Percentiles rank a stretch among this genome's conserved stretches.
Conservation (phyloP, 2,329 filamentous ascomycete species). For the Hymenoscyphus occultus region DNA sequence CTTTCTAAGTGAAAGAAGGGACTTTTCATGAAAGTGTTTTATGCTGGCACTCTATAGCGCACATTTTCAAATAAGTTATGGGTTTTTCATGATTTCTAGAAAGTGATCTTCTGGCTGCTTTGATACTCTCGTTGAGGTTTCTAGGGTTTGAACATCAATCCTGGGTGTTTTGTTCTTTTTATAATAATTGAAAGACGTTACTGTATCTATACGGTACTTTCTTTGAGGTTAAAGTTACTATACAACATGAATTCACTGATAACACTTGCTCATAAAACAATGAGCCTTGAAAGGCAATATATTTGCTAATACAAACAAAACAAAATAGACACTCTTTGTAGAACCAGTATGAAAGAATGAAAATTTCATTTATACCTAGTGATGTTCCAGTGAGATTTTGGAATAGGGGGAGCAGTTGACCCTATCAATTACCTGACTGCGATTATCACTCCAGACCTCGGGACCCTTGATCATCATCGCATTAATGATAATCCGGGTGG, state of each 20-base stretch:
- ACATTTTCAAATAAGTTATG: neutral
- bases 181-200: no score
- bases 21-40: neutral
- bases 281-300: no score
- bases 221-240: no score
- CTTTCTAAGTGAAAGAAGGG: neutral
- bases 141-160: no score
- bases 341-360: neutral
- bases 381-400: neutral
- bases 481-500: neutral
- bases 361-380: no score
- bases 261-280: no score
- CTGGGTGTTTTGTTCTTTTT: no score
- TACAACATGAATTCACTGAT: no score
- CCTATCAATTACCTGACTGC: neutral
- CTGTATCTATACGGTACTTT: no score
- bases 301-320: neutral
- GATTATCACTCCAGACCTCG: neutral
- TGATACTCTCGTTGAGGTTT: neutral
- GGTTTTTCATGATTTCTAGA: neutral
- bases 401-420: neutral
- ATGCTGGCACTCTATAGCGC: neutral
- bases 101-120: neutral
- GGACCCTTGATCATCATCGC: neutral
- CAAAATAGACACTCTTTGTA: neutral